Conservation (phyloP, 306 rosid genomes). For the Hylodesmum podocarpum region DNA sequence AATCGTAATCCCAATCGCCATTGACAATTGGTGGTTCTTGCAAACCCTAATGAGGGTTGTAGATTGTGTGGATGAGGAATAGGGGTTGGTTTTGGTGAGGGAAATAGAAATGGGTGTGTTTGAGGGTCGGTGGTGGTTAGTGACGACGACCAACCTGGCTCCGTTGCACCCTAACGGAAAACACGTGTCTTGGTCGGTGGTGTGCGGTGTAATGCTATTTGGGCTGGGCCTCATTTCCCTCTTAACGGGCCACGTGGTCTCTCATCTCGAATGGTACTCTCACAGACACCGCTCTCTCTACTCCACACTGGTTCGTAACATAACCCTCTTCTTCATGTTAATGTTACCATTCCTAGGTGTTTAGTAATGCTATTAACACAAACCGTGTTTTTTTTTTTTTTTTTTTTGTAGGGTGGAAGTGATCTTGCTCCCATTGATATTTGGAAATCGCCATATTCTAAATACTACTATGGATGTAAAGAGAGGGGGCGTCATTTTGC, state of each 20-base stretch:
- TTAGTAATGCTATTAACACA: too few species aligned
- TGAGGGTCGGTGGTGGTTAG: conserved; percentile 14
- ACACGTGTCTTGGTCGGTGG: conserved; percentile 63
- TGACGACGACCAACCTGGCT: conserved; percentile 59
- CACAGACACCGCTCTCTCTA: conserved; percentile 65
- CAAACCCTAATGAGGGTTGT: conserved; percentile 42
- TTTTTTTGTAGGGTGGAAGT: conserved; percentile 50
- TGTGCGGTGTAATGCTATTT: conserved; percentile 89
- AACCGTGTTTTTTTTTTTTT: background rate
- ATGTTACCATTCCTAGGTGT: too few species aligned
- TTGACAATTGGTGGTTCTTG: background rate
- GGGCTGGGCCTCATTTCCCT: conserved; percentile 85
- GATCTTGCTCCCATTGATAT: conserved; percentile 65
- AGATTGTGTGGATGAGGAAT: background rate
- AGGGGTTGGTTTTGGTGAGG: conserved; percentile 16
- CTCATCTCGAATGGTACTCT: conserved; percentile 96
- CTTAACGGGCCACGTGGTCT: conserved; percentile 85
- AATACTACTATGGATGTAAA: conserved; percentile 77
- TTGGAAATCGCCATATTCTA: conserved; percentile 84
- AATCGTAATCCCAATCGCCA: background rate
- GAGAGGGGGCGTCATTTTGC: conserved; percentile 64
- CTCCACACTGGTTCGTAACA: conserved; percentile 48
- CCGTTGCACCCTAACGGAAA: conserved; percentile 42
- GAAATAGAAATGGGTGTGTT: conserved; percentile 30
- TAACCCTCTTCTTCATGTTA: background rate